phyloP scores from a whole-genome alignment of 2,329 filamentous ascomycete genomes.

The Atkinsonella texensis region DNA sequence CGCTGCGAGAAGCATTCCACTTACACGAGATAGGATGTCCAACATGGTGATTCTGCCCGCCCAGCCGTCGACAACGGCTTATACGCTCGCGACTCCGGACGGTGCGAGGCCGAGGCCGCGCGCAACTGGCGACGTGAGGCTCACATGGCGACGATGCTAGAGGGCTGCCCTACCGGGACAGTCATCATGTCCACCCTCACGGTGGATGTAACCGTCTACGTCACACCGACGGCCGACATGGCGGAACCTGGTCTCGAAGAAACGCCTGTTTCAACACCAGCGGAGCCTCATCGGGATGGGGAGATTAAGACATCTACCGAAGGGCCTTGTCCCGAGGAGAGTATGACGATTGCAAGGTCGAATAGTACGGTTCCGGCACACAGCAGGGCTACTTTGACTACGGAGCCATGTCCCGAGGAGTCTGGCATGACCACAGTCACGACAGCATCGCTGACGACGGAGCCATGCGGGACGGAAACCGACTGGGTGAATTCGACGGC shows the following conservation, averaged over 20 bases:
- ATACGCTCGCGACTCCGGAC: background rate
- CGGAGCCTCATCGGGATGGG: background rate
- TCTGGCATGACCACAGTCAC: background rate
- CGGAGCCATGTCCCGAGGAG: background rate
- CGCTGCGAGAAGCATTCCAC: background rate
- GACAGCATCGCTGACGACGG: background rate
- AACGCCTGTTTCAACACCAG: background rate
- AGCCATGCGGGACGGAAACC: too few species aligned
- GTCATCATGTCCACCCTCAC: slow-evolving; percentile 19
- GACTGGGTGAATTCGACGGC: background rate
- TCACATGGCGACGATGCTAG: background rate
- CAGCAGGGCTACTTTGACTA: background rate
- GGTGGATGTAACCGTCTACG: slow-evolving; percentile 19
- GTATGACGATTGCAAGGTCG: background rate
- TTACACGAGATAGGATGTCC: background rate
- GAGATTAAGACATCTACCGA: background rate
- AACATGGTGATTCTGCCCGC: background rate
- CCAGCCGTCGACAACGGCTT: background rate
- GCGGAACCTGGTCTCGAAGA: slow-evolving; percentile 1
- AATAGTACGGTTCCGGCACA: background rate
- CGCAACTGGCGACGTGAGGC: background rate
- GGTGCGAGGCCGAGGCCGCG: background rate
- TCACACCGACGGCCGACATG: slow-evolving; percentile 17
- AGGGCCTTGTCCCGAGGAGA: background rate
- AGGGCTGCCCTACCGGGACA: slow-evolving; percentile 14